These are phyloP conservation scores for Aspergillus coremiiformis DNA, from an alignment of 495 filamentous ascomycete genomes.

Conservation along the genomic window DNA sequence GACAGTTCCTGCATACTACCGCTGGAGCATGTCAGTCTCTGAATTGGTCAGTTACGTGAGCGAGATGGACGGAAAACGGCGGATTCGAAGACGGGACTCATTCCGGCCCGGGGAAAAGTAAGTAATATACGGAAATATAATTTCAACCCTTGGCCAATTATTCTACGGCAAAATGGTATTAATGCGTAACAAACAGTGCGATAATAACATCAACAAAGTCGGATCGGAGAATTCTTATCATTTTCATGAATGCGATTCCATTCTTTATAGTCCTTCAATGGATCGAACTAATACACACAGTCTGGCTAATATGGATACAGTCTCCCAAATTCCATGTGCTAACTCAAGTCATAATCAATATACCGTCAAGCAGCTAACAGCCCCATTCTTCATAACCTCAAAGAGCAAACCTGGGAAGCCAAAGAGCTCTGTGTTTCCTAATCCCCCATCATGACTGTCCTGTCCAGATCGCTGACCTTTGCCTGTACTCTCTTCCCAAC, in stretches of 20 bases:
- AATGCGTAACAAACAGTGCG: not conserved
- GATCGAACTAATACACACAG: too few relatives aligned
- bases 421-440: slow-evolving; percentile 80
- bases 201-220: too few relatives aligned
- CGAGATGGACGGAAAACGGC: not conserved
- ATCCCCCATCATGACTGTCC: slow-evolving; percentile 47
- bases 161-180: not conserved
- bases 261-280: too few relatives aligned
- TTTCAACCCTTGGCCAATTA: not conserved
- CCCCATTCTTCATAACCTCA: slow-evolving; percentile 89
- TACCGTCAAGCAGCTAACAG: slow-evolving; percentile 82
- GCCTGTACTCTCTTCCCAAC: slow-evolving; percentile 71
- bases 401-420: slow-evolving; percentile 91
- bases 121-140: not conserved
- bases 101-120: not conserved
- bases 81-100: not conserved
- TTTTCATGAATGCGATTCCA: not conserved
- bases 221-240: not conserved
- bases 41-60: not conserved
- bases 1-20: slow-evolving; percentile 44
- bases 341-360: slow-evolving; percentile 44
- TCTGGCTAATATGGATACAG: not conserved
- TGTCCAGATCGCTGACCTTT: slow-evolving; percentile 34
- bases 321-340: not conserved
- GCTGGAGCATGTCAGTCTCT: slow-evolving; percentile 25